phyloP scores from a whole-genome alignment of 2,329 filamentous ascomycete species.

The Diaporthe sp. region DNA sequence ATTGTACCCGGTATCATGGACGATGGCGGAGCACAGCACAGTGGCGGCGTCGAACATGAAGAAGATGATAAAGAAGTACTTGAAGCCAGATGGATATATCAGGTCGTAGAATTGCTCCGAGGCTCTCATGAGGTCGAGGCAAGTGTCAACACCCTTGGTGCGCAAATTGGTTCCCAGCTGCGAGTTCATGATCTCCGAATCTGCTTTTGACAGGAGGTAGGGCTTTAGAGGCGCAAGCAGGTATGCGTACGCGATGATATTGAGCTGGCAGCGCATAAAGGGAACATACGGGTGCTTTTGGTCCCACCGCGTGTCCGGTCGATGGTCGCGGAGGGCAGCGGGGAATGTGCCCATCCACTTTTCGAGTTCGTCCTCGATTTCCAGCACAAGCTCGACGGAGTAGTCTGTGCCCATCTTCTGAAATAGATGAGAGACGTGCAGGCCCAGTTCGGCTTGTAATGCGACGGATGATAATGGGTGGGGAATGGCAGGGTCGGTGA shows the following conservation, averaged over 20 bases:
- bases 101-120: slow-evolving; percentile 45
- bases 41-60: slow-evolving; percentile 51
- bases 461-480: slow-evolving; percentile 37
- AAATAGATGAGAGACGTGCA: slow-evolving; percentile 37
- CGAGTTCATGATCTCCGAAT: slow-evolving; percentile 42
- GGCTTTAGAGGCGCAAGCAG: slow-evolving; percentile 46
- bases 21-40: slow-evolving; percentile 48
- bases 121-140: slow-evolving; percentile 44
- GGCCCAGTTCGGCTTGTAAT: slow-evolving; percentile 40
- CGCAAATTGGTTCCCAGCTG: slow-evolving; percentile 44
- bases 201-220: slow-evolving; percentile 45
- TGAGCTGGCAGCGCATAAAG: slow-evolving; percentile 50
- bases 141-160: slow-evolving; percentile 44
- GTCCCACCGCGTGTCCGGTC: slow-evolving; percentile 49
- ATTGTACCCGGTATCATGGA: slow-evolving; percentile 47
- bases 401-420: slow-evolving; percentile 31
- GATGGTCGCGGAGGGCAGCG: slow-evolving; percentile 44
- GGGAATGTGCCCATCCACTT: slow-evolving; percentile 44
- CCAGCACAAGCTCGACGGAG: slow-evolving; percentile 37
- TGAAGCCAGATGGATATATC: slow-evolving; percentile 44
- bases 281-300: slow-evolving; percentile 45
- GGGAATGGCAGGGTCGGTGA: slow-evolving; percentile 29
- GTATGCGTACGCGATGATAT: slow-evolving; percentile 47
- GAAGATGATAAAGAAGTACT: slow-evolving; percentile 50
- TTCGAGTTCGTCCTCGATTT: slow-evolving; percentile 46